Conservation (phyloP, 345 rosid genomes). For the Eucalyptus sp. region DNA sequence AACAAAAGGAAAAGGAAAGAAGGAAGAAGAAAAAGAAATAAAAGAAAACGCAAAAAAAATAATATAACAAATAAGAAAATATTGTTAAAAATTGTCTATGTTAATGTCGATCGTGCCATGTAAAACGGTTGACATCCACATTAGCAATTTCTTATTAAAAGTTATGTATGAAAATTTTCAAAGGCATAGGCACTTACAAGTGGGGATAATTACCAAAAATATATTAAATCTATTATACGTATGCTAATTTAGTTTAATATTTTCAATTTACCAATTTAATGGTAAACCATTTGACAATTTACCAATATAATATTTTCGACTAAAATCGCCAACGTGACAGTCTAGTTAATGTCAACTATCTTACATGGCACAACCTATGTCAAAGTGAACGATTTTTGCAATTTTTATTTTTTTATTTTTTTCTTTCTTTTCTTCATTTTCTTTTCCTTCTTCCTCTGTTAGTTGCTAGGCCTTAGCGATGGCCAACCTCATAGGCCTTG, state of each 20-base stretch:
- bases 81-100: too few species aligned
- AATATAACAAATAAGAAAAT: too few species aligned
- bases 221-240: not conserved
- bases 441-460: not conserved
- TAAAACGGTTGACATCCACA: accelerated
- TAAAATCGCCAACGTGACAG: accelerated
- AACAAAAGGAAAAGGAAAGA: too few species aligned
- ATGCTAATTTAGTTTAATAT: not conserved
- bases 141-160: not conserved
- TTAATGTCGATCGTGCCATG: accelerated
- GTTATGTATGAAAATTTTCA: not conserved
- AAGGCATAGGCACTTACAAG: not conserved
- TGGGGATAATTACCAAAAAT: not conserved
- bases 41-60: too few species aligned
- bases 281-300: not conserved
- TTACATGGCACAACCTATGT: not conserved
- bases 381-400: not conserved
- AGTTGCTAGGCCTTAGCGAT: not conserved
- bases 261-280: not conserved
- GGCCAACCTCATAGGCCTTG: not conserved
- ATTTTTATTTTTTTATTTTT: not conserved
- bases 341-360: not conserved
- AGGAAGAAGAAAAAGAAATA: too few species aligned
- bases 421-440: not conserved
- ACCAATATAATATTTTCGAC: accelerated